Base-by-base conservation (phyloP, 129 eudicot genomes). In the Rutidosis leptorrhynchoides region DNA sequence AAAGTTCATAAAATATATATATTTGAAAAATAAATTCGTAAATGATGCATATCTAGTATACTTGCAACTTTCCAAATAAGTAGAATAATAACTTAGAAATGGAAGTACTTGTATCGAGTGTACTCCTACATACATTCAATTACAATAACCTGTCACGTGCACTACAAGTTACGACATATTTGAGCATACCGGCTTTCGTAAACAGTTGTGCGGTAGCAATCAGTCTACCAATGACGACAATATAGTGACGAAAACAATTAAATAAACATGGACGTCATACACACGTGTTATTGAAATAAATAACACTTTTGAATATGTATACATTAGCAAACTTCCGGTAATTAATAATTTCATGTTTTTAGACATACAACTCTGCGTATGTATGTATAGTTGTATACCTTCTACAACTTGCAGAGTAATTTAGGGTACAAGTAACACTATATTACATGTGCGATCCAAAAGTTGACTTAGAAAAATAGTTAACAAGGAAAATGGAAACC, bases 91-190 rank as follows among this genome's bases (percentile, higher is more conserved):
- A 68, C 63, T 54, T 68, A 11, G 22, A 37, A 11, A 3, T 6
- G 7, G 7, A n/a, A 35, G 21, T 30, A 22, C 23, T 20, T 3
- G 35, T 30, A 4, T 55, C 37, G 32, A 12, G 37, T 22, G 33
- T 68, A 57, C 0, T 24, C 26, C 22, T 32, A 52, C 30, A 1
- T 29, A 35, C 52, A 32, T 51, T 52, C 49, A 30, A 15, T 35
- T 48, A 20, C 28, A 45, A 52, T 35, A 17, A 11, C 14, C 17
- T 7, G 17, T 7, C 14, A 57, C 14, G 40, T 25, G 2, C 58
- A 9, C 26, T 69, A 40, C 56, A 69, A 9, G 42, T 40, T 54
- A 27, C 58, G 43, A 40, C 27, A 56, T 30, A 69, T 68, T 11
- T 68, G 52, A 4, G 8, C 4, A 40, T 33, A 58, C 28, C 3